Percentiles rank a stretch among this genome's conserved stretches.
These are phyloP conservation scores for Onygena corvina DNA, from an alignment of 2,329 filamentous ascomycete genomes.

Conservation along the genomic window DNA sequence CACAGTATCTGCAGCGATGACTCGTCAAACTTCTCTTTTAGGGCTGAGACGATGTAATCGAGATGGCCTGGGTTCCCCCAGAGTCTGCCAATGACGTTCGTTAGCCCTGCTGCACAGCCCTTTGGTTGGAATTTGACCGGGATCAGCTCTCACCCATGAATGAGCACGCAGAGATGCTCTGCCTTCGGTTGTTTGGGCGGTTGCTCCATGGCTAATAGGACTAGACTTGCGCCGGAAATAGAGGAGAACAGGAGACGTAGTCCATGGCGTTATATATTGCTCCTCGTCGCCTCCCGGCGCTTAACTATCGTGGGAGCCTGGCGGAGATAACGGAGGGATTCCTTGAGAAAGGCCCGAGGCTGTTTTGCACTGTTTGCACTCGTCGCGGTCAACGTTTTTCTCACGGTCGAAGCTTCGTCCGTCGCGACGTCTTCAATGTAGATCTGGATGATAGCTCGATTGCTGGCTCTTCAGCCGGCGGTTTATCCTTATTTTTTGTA, in stretches of 20 bases:
- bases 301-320: background rate
- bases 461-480: no score
- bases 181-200: slow-evolving; percentile 15
- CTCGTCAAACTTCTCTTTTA: slow-evolving; percentile 40
- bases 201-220: background rate
- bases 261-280: background rate
- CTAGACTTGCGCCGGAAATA: background rate
- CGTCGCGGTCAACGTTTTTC: background rate
- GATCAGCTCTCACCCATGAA: slow-evolving; percentile 43
- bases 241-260: background rate
- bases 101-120: background rate
- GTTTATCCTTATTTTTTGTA: no score
- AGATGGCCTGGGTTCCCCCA: slow-evolving; percentile 52
- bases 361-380: background rate
- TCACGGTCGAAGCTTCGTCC: no score
- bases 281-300: no score
- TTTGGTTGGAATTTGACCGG: background rate
- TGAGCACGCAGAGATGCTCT: slow-evolving; percentile 49
- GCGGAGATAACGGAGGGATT: slow-evolving; percentile 1
- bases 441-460: no score
- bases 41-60: slow-evolving; percentile 40
- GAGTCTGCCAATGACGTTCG: slow-evolving; percentile 31
- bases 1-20: slow-evolving; percentile 43
- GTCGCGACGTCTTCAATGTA: background rate
- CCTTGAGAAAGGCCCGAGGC: no score